Evolutionary conservation across 2,329 filamentous ascomycete genomes (phyloP).

Genomic region (Clathrospora elynae): DNA sequence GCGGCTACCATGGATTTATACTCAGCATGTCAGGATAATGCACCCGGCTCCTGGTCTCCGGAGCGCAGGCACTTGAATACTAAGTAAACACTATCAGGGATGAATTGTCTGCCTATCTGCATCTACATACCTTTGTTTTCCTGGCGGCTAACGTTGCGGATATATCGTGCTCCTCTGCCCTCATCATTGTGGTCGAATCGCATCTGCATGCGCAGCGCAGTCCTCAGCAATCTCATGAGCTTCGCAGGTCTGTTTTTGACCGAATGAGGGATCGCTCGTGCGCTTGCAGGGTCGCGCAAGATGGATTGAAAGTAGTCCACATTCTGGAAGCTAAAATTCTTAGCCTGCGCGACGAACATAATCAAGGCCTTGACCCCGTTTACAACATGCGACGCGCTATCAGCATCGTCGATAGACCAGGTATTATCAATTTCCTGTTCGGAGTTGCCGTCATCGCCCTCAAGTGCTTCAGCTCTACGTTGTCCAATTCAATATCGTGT

Average conservation of each 20-base stretch:
- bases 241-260: constrained; percentile 16
- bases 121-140: constrained; percentile 41
- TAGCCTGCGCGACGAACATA: background rate
- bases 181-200: too few relatives aligned
- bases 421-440: too few relatives aligned
- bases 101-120: background rate
- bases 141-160: constrained; percentile 40
- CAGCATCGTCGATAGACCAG: too few relatives aligned
- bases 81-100: constrained; percentile 14
- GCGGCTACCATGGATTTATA: constrained; percentile 46
- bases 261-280: constrained; percentile 11
- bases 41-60: constrained; percentile 52
- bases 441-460: too few relatives aligned
- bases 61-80: constrained; percentile 54
- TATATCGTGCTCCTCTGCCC: constrained; percentile 17
- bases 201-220: constrained; percentile 20
- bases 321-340: background rate
- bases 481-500: too few relatives aligned
- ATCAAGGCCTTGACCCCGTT: background rate
- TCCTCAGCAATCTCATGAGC: constrained; percentile 22
- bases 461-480: too few relatives aligned
- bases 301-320: constrained; percentile 24
- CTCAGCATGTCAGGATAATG: constrained; percentile 48
- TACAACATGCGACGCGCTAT: background rate
- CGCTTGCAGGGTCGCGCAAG: constrained; percentile 14